Base-by-base conservation (phyloP, 2,329 filamentous ascomycete species). In the Diaporthe ilicicola region DNA sequence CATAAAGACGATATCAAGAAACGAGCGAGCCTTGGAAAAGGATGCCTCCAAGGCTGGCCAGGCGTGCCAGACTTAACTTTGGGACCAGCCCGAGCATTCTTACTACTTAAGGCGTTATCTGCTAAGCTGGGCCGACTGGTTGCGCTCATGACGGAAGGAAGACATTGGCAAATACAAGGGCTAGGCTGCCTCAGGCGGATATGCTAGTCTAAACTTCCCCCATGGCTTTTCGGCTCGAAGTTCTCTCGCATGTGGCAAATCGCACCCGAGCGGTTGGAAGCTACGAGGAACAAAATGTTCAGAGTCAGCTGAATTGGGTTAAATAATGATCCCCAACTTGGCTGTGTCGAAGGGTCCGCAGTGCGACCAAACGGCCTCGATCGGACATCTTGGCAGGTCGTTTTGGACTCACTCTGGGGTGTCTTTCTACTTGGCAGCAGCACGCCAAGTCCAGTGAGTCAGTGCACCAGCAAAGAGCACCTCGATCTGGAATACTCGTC, bases 241-340 rank as follows among this genome's bases (percentile, higher is more conserved):
- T 64, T 29, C 59, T 24, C 10, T 64, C 50, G 42, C 48, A 50
- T 44, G 44, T 29, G 13, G 44, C 44, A 37, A 50, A 19, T 22
- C n/a, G 44, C 29, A 64, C 44, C 59, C 42, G 22, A 48, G 44
- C 32, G 59, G 59, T 27, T 62, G 59, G 42, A 7, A 37, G 24
- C 59, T 27, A 34, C 32, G 7, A 9, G 32, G 46, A 48, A 48
- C 59, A 37, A 44, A 44, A 50, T 44, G 44, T 64, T 19, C 24
- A 50, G 29, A 46, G 59, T 48, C 59, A 42, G 59, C 42, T 62
- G 59, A 50, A 50, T 42, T 64, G n/a, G 42, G 50, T 64, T 42
- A 64, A 64, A 64, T 44, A 50, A 50, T 37, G 59, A 50, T 64
- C 59, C 59, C 59, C 59, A 64, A 50, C 59, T 64, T 64, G 59